These are phyloP conservation scores for Kwoniella mangroviensis DNA, from an alignment of 768 basidiomycete species.

Conservation along the genomic window DNA sequence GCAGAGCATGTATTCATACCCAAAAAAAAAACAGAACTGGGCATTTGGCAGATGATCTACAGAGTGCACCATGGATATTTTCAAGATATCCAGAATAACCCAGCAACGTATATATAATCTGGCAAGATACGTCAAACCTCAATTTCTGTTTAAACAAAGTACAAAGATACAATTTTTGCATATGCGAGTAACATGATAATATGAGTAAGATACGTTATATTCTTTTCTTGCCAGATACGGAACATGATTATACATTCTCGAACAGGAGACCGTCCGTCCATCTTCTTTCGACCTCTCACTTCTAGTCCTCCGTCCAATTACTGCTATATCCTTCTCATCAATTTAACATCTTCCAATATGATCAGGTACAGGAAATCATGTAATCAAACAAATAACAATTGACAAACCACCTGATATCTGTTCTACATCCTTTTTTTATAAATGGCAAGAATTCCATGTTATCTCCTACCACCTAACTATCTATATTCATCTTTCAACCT, in stretches of 20 bases:
- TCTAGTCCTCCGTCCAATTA: neutral
- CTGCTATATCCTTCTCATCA: neutral
- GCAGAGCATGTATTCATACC: slow-evolving; percentile 25
- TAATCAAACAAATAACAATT: too few relatives aligned
- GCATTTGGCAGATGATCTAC: neutral
- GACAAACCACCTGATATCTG: too few relatives aligned
- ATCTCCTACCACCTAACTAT: neutral
- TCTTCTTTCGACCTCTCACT: neutral
- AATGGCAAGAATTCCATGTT: too few relatives aligned
- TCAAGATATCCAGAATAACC: too few relatives aligned
- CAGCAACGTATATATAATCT: too few relatives aligned
- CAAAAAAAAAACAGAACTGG: neutral
- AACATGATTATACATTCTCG: neutral
- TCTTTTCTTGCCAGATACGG: neutral
- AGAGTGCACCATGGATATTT: too few relatives aligned
- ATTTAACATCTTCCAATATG: too few relatives aligned
- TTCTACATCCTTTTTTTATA: too few relatives aligned
- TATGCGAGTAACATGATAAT: neutral
- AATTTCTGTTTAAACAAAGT: neutral
- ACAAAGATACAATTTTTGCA: slow-evolving; percentile 1
- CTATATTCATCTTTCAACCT: slow-evolving; percentile 34
- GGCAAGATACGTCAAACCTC: too few relatives aligned
- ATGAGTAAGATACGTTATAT: neutral
- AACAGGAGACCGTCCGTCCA: neutral
- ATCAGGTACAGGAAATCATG: too few relatives aligned